Evolutionary conservation across 805 yeast species (phyloP), one percentile per base, ranked within the genome.

Genomic region (Saccharomycopsis schoenii): DNA sequence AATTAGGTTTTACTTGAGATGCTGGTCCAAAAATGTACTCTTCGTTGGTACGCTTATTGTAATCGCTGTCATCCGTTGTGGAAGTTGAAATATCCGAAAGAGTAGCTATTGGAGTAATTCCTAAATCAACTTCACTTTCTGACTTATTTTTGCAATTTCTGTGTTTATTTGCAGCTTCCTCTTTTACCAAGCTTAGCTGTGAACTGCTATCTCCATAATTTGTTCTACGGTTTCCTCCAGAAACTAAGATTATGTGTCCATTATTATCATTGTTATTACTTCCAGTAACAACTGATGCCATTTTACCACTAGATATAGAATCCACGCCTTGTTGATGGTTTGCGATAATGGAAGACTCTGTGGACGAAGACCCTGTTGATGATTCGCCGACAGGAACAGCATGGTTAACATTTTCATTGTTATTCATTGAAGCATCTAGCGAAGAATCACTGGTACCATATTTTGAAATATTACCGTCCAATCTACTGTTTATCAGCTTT

Each of bases 371-470:
- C 19, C 6, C n/a, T 2, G 34, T 24, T 9, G 52, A 47, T 4
- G 52, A 47, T 21, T 47, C 52, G 5, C 52, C n/a, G 9, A 47
- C 36, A 1, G 52, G 52, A 47, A 47, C 34, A 6, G n/a, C 34
- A 10, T 21, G 34, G 10, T 47, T 47, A 11, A 47, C 12, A 9
- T 21, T 47, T 4, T 47, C 52, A 11, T 21, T 24, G 19, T 2
- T 43, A 47, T 47, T 11, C n/a, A 10, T 25, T 8, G 34, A 47
- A 12, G 15, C 15, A 24, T 47, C 52, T 11, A 47, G 21, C 6
- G 52, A 47, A 47, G 52, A 47, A 21, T 47, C 52, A 25, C 52
- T 47, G 34, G 52, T 47, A n/a, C 52, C 52, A 21, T 47, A 47
- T 47, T 47, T 47, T 12, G 52, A 47, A 47, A 47, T 47, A 12